Evolutionary conservation across 108 stramenopile genomes (phyloP).

Genomic region (Fragilaria crotonensis): DNA sequence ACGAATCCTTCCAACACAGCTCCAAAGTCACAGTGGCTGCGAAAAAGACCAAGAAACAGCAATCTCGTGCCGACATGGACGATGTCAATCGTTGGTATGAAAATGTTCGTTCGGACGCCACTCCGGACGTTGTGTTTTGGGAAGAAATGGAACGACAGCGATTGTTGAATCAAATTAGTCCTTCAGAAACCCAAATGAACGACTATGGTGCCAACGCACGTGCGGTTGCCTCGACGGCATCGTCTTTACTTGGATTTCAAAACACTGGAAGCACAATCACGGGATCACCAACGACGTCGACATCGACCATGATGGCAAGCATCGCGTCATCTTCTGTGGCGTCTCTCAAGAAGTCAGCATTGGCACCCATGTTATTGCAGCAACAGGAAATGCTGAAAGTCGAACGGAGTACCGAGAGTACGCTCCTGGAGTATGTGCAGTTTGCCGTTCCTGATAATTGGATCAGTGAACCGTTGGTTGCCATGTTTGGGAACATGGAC

Average conservation of each 20-base stretch:
- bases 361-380: too few relatives aligned
- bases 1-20: conserved; percentile 8
- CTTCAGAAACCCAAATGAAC: too few relatives aligned
- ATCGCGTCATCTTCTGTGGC: too few relatives aligned
- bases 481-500: conserved; percentile 16
- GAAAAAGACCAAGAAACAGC: conserved; percentile 30
- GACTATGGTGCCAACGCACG: too few relatives aligned
- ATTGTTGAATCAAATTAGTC: conserved; percentile 38
- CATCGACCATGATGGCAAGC: too few relatives aligned
- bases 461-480: conserved; percentile 52
- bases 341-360: too few relatives aligned
- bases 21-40: conserved; percentile 9
- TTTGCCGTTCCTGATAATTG: conserved; percentile 64
- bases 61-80: conserved; percentile 27
- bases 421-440: conserved; percentile 42
- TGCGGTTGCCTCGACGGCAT: too few relatives aligned
- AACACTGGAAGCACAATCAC: too few relatives aligned
- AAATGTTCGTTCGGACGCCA: conserved; percentile 43
- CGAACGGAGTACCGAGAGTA: conserved; percentile 51
- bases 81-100: conserved; percentile 68
- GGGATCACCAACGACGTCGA: too few relatives aligned
- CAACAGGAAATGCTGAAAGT: too few relatives aligned
- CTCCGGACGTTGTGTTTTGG: conserved; percentile 73
- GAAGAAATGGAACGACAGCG: conserved; percentile 78
- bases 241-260: too few relatives aligned